Conservation (phyloP, 1,139 yeast genomes). For the Scheffersomyces lignicola region DNA sequence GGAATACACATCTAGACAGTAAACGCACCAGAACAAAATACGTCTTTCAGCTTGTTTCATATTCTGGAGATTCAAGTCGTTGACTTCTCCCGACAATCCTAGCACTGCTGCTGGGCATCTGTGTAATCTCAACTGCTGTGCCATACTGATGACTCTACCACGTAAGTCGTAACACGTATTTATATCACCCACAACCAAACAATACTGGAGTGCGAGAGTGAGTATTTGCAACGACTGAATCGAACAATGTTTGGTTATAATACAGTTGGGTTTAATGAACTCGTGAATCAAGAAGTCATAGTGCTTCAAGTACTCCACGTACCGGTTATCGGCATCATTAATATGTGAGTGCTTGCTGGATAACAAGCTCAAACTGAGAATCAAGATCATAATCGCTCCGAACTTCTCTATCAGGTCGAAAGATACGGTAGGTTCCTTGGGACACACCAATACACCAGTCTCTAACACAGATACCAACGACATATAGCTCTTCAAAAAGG, state of each 20-base stretch:
- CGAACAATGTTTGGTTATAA: slow-evolving; percentile 56
- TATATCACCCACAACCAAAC: slow-evolving; percentile 72
- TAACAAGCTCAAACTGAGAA: slow-evolving; percentile 59
- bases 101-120: slow-evolving; percentile 86
- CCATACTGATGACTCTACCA: slow-evolving; percentile 77
- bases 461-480: slow-evolving; percentile 47
- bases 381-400: slow-evolving; percentile 59
- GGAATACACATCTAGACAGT: slow-evolving; percentile 73
- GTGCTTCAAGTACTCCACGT: slow-evolving; percentile 33
- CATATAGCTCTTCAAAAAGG: slow-evolving; percentile 60
- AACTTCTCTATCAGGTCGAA: slow-evolving; percentile 51
- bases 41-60: slow-evolving; percentile 80
- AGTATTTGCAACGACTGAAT: slow-evolving; percentile 71
- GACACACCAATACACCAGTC: slow-evolving; percentile 12
- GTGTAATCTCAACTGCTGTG: slow-evolving; percentile 82
- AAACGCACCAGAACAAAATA: slow-evolving; percentile 81
- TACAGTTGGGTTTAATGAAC: slow-evolving; percentile 52
- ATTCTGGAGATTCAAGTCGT: slow-evolving; percentile 51
- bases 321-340: slow-evolving; percentile 17
- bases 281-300: slow-evolving; percentile 54
- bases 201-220: slow-evolving; percentile 68
- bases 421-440: slow-evolving; percentile 12
- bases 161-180: slow-evolving; percentile 74
- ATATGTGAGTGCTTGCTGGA: slow-evolving; percentile 31
- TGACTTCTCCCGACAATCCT: slow-evolving; percentile 43